Evolutionary conservation across 2,329 filamentous ascomycete species (phyloP).

Genomic region (Paecilomyces fulvus): DNA sequence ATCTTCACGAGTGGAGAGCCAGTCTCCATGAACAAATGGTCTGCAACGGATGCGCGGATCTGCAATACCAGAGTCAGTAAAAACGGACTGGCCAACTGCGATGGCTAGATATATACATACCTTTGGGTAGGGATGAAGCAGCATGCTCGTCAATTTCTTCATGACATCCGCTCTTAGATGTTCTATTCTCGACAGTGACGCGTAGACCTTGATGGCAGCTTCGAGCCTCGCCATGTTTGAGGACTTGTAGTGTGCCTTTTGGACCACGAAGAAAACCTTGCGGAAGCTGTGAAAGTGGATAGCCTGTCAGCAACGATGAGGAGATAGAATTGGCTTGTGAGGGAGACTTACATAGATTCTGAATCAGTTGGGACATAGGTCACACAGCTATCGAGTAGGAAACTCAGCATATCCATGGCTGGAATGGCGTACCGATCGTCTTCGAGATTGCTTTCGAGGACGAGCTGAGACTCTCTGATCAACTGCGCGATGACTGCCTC

Average conservation of each 20-base stretch:
- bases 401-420: conserved; percentile 66
- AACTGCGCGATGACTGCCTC: conserved; percentile 36
- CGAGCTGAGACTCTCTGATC: conserved; percentile 45
- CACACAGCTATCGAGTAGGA: conserved; percentile 59
- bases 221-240: conserved; percentile 74
- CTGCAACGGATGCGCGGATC: conserved; percentile 28
- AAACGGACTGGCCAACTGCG: neutral
- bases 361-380: conserved; percentile 35
- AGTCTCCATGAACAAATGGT: conserved; percentile 29
- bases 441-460: conserved; percentile 45
- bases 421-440: conserved; percentile 67
- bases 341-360: conserved; percentile 24
- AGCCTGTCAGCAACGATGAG: conserved; percentile 2
- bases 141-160: conserved; percentile 62
- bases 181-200: conserved; percentile 53
- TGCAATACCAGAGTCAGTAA: conserved; percentile 10
- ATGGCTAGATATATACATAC: conserved; percentile 33
- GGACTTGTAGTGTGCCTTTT: conserved; percentile 75
- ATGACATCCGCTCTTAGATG: conserved; percentile 48
- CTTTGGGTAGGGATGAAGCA: conserved; percentile 74
- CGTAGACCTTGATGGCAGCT: conserved; percentile 72
- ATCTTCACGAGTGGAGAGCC: conserved; percentile 19
- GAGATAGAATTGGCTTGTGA: neutral
- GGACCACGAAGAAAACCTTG: conserved; percentile 59
- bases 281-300: conserved; percentile 37